Percentiles rank a stretch among this genome's conserved stretches.
Conservation (phyloP, 306 rosid genomes). For the Abrus pulchellus region DNA sequence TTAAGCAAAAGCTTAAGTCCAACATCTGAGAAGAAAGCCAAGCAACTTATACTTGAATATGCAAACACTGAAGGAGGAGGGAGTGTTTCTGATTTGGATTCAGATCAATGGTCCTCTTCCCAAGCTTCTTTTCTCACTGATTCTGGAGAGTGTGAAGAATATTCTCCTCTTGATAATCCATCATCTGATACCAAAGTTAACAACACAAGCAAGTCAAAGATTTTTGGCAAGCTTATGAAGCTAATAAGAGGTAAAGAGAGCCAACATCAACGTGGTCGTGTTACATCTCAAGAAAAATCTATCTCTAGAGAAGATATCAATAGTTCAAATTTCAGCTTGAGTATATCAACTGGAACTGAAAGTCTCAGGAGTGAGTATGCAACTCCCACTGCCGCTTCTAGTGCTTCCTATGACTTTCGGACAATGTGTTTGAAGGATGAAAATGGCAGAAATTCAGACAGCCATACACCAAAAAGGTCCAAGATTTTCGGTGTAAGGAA, state of each 20-base stretch:
- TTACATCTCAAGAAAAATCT: conserved; percentile 53
- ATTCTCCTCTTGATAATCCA: conserved; percentile 53
- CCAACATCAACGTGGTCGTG: conserved; percentile 37
- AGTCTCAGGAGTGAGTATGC: conserved; percentile 48
- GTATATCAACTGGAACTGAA: conserved; percentile 48
- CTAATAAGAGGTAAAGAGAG: conserved; percentile 65
- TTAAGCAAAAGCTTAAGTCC: conserved; percentile 83
- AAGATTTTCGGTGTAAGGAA: conserved; percentile 49
- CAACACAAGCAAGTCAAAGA: conserved; percentile 54
- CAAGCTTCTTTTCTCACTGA: conserved; percentile 68
- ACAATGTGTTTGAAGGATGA: conserved; percentile 55
- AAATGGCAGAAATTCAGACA: conserved; percentile 39
- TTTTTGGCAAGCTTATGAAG: conserved; percentile 71
- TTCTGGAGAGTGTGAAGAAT: conserved; percentile 65
- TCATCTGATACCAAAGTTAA: conserved; percentile 56
- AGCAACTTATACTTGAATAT: conserved; percentile 84
- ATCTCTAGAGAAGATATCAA: conserved; percentile 48
- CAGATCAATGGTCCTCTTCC: conserved; percentile 81
- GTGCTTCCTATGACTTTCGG: conserved; percentile 57
- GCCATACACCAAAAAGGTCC: conserved; percentile 50
- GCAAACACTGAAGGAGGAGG: conserved; percentile 65
- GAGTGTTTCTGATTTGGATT: conserved; percentile 64
- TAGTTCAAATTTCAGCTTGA: conserved; percentile 52
- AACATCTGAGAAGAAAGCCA: conserved; percentile 84
- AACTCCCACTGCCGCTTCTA: conserved; percentile 49